A percentile compares a stretch with the other conserved stretches of the same genome.
These are phyloP conservation scores for Isabelozyma gotoi DNA, from an alignment of 805 yeast genomes.

Conservation along the genomic window DNA sequence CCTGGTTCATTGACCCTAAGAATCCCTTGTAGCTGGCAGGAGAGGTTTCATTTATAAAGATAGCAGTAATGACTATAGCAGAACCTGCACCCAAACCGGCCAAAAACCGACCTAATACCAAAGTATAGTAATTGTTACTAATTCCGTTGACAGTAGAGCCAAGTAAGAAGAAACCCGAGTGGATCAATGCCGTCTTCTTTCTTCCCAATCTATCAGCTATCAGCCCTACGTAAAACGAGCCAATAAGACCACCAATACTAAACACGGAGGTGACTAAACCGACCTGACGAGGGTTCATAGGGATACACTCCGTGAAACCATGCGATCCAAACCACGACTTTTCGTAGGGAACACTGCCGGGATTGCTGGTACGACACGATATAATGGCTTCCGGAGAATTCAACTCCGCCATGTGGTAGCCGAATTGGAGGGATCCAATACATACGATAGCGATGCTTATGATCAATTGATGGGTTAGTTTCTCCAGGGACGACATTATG, in stretches of 20 bases:
- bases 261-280: conserved; percentile 78
- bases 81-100: conserved; percentile 88
- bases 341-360: conserved; percentile 30
- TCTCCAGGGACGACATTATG: background rate
- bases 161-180: conserved; percentile 49
- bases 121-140: conserved; percentile 38
- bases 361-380: conserved; percentile 47
- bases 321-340: conserved; percentile 42
- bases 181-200: conserved; percentile 48
- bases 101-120: conserved; percentile 69
- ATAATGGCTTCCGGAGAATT: conserved; percentile 82
- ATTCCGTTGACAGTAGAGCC: conserved; percentile 65
- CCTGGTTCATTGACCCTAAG: conserved; percentile 88
- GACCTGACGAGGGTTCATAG: conserved; percentile 53
- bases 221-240: conserved; percentile 68
- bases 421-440: conserved; percentile 82
- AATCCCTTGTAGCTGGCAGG: conserved; percentile 70
- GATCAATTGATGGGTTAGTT: conserved; percentile 34
- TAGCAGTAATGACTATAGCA: conserved; percentile 81
- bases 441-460: conserved; percentile 58
- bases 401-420: conserved; percentile 92
- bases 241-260: conserved; percentile 80
- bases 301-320: conserved; percentile 52
- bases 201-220: conserved; percentile 70
- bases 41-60: conserved; percentile 76